Evolutionary conservation across 306 rosid species (phyloP), one percentile per base, ranked within the genome.

Genomic region (Vigna mungo): DNA sequence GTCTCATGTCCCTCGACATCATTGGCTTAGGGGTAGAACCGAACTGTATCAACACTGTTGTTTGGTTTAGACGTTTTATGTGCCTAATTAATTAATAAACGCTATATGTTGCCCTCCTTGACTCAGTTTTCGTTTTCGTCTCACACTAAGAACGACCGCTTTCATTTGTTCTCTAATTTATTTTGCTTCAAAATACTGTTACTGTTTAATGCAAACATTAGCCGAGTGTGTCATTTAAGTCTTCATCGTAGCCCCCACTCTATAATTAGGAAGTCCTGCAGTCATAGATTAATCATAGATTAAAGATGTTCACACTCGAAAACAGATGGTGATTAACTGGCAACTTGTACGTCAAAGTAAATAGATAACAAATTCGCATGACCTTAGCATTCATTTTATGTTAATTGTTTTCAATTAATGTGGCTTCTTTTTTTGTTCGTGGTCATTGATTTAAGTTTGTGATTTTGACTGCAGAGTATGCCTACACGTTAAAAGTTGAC

Each of bases 401-500:
- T 4, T 34, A 34, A 34, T 34, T 34, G 37, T 5, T 5, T 34
- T 34, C 37, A 34, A 34, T 34, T 34, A 34, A 34, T 34, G 37
- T 34, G 37, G 37, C 60, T 39, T 47, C 15, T 30, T 79, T 9
- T 60, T 68, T 74, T 69, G 27, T 25, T 48, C 10, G 23, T 66
- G 65, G 47, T 25, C 15, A 16, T 32, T 63, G 55, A 77, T 30
- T 69, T 21, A 85, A 10, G 43, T 79, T 74, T 74, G 76, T 41
- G 34, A 43, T 3, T 78, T 36, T 79, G 81, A 80, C 73, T 80
- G 78, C 91, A 93, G 96, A 93, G 84, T 93, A 93, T 25, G 98
- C 98, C 5, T 93, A 93, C 87, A 93, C 98, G 10, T 56, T 93
- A 78, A 93, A 84, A 82, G 96, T 93, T 8, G 98, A 91, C 8